Evolutionary conservation across 352 stramenopile genomes (phyloP), one percentile per base, ranked within the genome.

Genomic region (Phytophthora crassamura): DNA sequence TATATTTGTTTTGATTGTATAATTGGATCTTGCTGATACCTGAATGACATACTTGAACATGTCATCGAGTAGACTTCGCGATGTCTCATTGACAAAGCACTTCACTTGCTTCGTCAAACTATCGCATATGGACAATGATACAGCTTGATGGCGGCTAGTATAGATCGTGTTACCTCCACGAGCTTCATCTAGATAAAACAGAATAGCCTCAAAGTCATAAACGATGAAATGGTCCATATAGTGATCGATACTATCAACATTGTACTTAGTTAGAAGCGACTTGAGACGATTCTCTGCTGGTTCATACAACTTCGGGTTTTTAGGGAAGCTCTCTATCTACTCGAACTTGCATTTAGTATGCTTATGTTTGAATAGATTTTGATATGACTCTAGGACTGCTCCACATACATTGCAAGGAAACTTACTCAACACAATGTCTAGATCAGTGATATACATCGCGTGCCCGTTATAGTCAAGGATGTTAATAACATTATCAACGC

Each of bases 221-320:
- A 67, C 56, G 15, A 73, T 60, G 36, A 68, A 73, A 34, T 68
- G 64, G 10, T 68, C 64, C 34, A 40, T 15, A 4, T 60, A 68
- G 12, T 53, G 64, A 0, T 54, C 32, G 0, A 63, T 25, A 25
- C 52, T 35, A 12, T 64, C 56, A 1, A 51, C 36, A 4, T 7
- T 30, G 25, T 64, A 64, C 30, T 47, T 10, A 47, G 12, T n/a
- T n/a, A n/a, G n/a, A n/a, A n/a, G n/a, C n/a, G n/a, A n/a, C n/a
- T n/a, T n/a, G n/a, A n/a, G n/a, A 11, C 18, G n/a, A 30, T 47
- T 47, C 41, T 47, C 18, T 7, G 16, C 8, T 33, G 41, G 41
- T 15, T 28, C 14, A 18, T 47, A 47, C 14, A 32, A 5, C 41
- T 4, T 47, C 7, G 22, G 41, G 0, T 47, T 12, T 10, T 47